Base-by-base conservation (phyloP, 768 basidiomycete species). In the Boletus insuetus region DNA sequence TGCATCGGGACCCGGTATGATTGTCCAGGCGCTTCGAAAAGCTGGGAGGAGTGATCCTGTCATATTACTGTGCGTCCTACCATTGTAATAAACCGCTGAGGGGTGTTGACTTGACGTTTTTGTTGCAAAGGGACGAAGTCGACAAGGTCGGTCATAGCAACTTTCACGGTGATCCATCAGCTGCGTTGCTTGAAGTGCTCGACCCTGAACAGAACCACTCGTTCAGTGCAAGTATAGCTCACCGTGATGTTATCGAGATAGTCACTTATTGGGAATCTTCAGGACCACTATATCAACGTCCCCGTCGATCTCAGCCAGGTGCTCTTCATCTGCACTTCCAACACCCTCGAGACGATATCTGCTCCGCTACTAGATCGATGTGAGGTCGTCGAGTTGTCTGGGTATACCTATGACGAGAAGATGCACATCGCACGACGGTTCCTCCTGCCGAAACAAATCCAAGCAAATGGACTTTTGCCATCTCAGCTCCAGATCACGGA, bases 161-260 rank as follows among this genome's bases (percentile, higher is more conserved):
- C 64, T 89, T 90, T 74, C 94, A 96, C 61, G 94, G 94, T 0
- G 94, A 96, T 68, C 94, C 94, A 14, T 84, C 83, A 3, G 95
- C 95, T 38, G 94, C 94, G 0, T 71, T 98, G 56, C 74, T 98
- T 5, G 94, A 98, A 64, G 93, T 95, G 0, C 78, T 98, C 49
- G 95, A 97, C 67, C 95, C 95, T 0, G 95, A 97, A 68, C 93
- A 96, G 70, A 95, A 94, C 58, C 82, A 89, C 65, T 79, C 83
- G 0, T 91, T 91, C 66, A 89, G 87, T 66, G 89, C 85, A 49
- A 57, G 81, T 69, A 42, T 24, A 40, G 3, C 3, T 47, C 7
- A 17, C 49, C 32, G 13, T 41, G 10, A 19, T 35, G 46, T 26
- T 40, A 19, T 46, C 37, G 44, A 9, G 14, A 31, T 10, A 16